Evolutionary conservation across 176 grass and related monocot genomes (phyloP), one percentile per base, ranked within the genome.

Genomic region (Thinopyrum elongatum): DNA sequence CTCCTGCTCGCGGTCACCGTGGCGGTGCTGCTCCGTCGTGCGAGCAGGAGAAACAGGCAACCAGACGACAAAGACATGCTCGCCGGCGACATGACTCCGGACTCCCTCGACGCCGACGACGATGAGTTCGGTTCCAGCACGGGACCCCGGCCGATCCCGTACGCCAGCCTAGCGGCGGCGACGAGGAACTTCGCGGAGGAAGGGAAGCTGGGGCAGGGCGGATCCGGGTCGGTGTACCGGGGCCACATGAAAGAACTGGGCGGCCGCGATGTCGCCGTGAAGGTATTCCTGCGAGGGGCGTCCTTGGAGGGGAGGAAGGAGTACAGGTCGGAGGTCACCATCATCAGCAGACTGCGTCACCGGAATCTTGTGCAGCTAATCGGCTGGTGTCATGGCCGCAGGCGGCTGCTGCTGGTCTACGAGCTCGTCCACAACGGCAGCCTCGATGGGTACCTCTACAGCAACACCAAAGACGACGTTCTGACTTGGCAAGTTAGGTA

Each of bases 331-430:
- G 93, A 95, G 90, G 90, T 95, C 62, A 92, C 78, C 1, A 82
- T 90, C 2, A 92, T 95, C 77, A 90, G 88, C 90, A 83, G 87
- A 2, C 79, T 95, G 59, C 74, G 93, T 2, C 93, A 95, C 71
- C 79, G 93, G 9, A 95, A 95, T 74, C 85, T 92, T 0, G 93
- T 92, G 74, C 93, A 95, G 84, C 90, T 95, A 4, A 80, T 86
- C 19, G 93, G 93, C 13, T 90, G 93, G 93, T 92, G 90, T 76
- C 90, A 95, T 59, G 82, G 89, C 38, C 83, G 88, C 15, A 35
- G 79, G 2, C 61, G 84, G 0, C 77, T 92, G 64, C 46, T 89
- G 64, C 87, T 89, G 2, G 90, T 92, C 79, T 92, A 92, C 58
- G 90, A 92, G 80, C 33, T 92, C 17, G 83, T 92, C 57, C 85